Conservation (phyloP, 768 basidiomycete genomes). For the Lactifluus volemus region DNA sequence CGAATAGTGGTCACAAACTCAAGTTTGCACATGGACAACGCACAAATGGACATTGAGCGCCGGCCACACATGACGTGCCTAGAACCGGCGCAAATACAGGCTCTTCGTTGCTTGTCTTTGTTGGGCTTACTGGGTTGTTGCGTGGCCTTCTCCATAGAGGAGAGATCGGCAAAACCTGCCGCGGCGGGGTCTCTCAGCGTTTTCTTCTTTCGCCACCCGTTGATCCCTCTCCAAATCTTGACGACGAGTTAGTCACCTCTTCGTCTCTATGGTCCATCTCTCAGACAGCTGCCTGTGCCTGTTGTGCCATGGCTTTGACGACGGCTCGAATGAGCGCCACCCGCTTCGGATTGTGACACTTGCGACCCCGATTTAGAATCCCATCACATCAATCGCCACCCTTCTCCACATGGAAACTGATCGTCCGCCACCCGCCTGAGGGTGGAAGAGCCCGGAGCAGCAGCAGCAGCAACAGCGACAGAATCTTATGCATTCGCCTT, state of each 20-base stretch:
- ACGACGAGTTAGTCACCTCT: background rate
- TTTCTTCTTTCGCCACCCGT: no score
- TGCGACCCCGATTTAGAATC: background rate
- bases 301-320: background rate
- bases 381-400: background rate
- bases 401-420: no score
- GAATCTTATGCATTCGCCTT: background rate
- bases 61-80: conserved; percentile 59
- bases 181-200: background rate
- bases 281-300: background rate
- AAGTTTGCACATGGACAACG: background rate
- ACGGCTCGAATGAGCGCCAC: no score
- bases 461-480: no score
- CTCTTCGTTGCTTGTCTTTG: background rate
- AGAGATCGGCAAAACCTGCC: background rate
- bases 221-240: background rate
- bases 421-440: no score
- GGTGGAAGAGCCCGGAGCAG: no score
- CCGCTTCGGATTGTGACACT: background rate
- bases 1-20: no score
- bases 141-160: background rate
- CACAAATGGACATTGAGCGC: conserved; percentile 25
- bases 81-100: conserved; percentile 38
- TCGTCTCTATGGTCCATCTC: background rate
- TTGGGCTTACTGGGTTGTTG: background rate